Evolutionary conservation across 192 early-diverging fungal species (phyloP).

Genomic region (Podila minutissima): DNA sequence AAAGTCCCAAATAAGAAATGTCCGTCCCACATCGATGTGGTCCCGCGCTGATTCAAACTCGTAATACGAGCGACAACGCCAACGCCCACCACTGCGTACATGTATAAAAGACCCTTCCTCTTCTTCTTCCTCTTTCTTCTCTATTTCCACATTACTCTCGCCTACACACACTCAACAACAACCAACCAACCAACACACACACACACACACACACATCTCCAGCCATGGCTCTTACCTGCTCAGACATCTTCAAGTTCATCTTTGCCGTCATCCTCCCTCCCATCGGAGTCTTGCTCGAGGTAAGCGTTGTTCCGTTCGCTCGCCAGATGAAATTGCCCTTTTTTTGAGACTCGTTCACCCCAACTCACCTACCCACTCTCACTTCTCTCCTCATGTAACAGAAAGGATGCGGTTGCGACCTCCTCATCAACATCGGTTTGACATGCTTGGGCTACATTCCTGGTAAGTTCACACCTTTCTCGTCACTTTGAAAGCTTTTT

Average conservation of each 20-base stretch:
- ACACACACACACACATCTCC: not conserved
- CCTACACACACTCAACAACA: not conserved
- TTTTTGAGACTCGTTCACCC: not conserved
- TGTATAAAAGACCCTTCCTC: not conserved
- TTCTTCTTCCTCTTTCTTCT: not conserved
- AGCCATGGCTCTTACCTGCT: constrained; percentile 60
- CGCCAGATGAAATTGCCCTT: not conserved
- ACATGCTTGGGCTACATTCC: constrained; percentile 77
- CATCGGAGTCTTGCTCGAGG: constrained; percentile 48
- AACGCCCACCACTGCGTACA: too few species aligned
- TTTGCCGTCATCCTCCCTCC: constrained; percentile 52
- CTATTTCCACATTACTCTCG: not conserved
- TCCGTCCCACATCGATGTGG: too few species aligned
- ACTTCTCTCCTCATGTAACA: constrained; percentile 34
- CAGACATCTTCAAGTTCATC: constrained; percentile 62
- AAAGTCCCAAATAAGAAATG: too few species aligned
- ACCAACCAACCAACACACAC: not conserved
- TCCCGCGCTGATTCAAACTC: too few species aligned
- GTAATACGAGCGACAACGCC: too few species aligned
- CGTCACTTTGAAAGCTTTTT: not conserved
- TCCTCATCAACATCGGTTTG: constrained; percentile 76
- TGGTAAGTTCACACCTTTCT: constrained; percentile 46
- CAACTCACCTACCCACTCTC: constrained; percentile 13
- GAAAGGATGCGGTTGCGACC: constrained; percentile 62
- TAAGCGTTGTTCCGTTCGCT: not conserved